These are phyloP conservation scores for Pseudogymnoascus sp. DNA, from an alignment of 2,329 filamentous ascomycete genomes.

Conservation along the genomic window DNA sequence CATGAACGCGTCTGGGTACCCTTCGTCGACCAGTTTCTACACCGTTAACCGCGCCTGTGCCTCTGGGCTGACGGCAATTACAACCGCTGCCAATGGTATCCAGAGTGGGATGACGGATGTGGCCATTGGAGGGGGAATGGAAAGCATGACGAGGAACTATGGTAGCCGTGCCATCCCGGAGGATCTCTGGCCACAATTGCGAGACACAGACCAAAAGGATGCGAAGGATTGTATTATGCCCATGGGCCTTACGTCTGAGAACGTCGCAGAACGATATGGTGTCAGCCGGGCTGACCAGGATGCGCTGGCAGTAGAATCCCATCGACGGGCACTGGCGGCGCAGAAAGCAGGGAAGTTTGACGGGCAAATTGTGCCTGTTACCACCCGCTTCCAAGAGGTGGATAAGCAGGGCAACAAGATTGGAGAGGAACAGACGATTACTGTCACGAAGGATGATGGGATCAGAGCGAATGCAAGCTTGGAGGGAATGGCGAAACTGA, in stretches of 20 bases:
- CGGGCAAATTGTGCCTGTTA: slow-evolving; percentile 73
- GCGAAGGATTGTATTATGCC: slow-evolving; percentile 85
- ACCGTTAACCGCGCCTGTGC: slow-evolving; percentile 87
- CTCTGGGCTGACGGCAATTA: slow-evolving; percentile 70
- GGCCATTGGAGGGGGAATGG: slow-evolving; percentile 84
- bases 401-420: slow-evolving; percentile 53
- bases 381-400: slow-evolving; percentile 59
- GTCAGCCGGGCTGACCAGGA: slow-evolving; percentile 74
- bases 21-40: slow-evolving; percentile 66
- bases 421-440: slow-evolving; percentile 53
- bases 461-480: slow-evolving; percentile 62
- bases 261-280: slow-evolving; percentile 72
- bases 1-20: slow-evolving; percentile 74
- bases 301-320: slow-evolving; percentile 68
- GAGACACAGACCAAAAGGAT: slow-evolving; percentile 57
- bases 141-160: slow-evolving; percentile 94
- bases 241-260: slow-evolving; percentile 88
- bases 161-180: slow-evolving; percentile 76
- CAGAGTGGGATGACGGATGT: slow-evolving; percentile 63
- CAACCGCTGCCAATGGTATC: slow-evolving; percentile 67
- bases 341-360: slow-evolving; percentile 65
- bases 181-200: slow-evolving; percentile 69
- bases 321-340: slow-evolving; percentile 66
- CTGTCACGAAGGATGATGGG: slow-evolving; percentile 74
- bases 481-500: slow-evolving; percentile 70